Evolutionary conservation across 805 yeast species (phyloP).

Genomic region (Candida gorgasii): DNA sequence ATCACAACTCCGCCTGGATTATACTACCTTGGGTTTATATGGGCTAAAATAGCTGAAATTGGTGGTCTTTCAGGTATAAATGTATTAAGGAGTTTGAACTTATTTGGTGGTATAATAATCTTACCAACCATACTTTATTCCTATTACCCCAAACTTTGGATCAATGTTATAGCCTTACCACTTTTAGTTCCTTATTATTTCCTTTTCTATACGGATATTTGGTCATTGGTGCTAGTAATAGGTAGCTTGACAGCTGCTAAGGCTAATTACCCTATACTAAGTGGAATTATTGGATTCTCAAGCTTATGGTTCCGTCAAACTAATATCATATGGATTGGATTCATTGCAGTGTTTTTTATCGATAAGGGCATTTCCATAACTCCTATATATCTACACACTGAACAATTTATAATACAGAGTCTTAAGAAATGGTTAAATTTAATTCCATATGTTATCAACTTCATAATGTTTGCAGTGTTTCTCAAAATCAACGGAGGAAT

Average conservation of each 20-base stretch:
- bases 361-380: constrained; percentile 34
- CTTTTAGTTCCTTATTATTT: constrained; percentile 70
- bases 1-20: constrained; percentile 98
- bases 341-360: constrained; percentile 54
- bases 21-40: constrained; percentile 50
- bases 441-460: constrained; percentile 56
- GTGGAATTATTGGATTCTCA: constrained; percentile 57
- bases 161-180: constrained; percentile 55
- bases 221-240: constrained; percentile 77
- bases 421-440: constrained; percentile 23
- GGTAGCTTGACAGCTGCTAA: constrained; percentile 51
- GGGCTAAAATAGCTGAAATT: constrained; percentile 25
- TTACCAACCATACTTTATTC: constrained; percentile 48
- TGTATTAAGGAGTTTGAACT: constrained; percentile 50
- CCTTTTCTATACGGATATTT: constrained; percentile 88
- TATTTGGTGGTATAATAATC: constrained; percentile 60
- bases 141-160: constrained; percentile 22
- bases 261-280: constrained; percentile 18
- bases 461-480: constrained; percentile 55
- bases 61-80: not conserved
- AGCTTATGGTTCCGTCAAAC: constrained; percentile 88
- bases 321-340: constrained; percentile 81
- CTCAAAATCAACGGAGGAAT: constrained; percentile 74
- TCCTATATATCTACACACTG: not conserved
- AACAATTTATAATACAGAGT: constrained; percentile 2